Evolutionary conservation across 495 filamentous ascomycete genomes (phyloP), one percentile per base, ranked within the genome.

Genomic region (Aspergillus asperescens): DNA sequence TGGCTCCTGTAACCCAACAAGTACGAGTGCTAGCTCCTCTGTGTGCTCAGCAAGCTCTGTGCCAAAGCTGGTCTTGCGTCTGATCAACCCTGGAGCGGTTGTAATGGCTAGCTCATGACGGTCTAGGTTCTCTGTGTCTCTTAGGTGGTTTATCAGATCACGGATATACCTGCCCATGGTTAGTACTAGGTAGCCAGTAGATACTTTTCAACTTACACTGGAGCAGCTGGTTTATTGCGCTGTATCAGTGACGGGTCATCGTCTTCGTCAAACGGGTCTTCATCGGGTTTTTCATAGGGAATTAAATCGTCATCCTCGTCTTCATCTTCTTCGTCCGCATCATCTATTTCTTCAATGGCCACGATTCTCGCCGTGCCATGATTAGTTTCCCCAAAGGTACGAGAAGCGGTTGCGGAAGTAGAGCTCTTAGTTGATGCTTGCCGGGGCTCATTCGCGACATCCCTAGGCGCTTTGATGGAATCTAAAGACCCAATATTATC

Each of bases 251-350:
- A 95, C 12, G 94, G 83, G 62, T 99, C 94, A 22, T 96, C 92
- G 48, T 95, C 90, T 0, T 86, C 87, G 66, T 97, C 94, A 51
- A 90, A 87, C 2, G 80, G 76, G 60, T 99, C 94, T n/a, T 87
- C 91, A 63, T 95, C 93, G 0, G 91, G 90, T 62, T 96, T 96
- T 24, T 79, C 83, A 62, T 96, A 97, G 4, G 88, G 84, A 9
- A 82, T 74, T 0, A 97, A 71, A 51, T 88, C 88, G 8, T 89
- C 84, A 46, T 89, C 82, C 50, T 89, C 84, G 1, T 69, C 74
- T 4, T 77, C 78, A n/a, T 16, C 78, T 1, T 79, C 79, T 12
- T 58, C 58, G 15, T 51, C 50, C 6, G 54, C 57, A 8, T 65
- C 61, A 32, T 81, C 76, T 19, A 93, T 73, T 58, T 90, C 86